Base-by-base conservation (phyloP, 352 stramenopile genomes). In the Globisporangium takayamanum region DNA sequence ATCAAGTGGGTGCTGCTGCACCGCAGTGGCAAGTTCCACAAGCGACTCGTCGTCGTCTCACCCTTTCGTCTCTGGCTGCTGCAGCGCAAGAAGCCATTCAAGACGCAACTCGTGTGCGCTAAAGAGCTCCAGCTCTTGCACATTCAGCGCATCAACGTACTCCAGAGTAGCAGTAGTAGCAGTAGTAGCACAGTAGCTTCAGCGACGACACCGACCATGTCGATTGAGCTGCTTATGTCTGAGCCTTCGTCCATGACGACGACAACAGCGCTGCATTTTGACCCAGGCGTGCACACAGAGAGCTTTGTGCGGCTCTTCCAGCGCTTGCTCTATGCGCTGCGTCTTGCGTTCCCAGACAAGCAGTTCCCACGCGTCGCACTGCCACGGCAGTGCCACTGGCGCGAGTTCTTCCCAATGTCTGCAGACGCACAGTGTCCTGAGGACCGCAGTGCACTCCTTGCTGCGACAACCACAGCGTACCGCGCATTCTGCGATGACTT, bases 1-100 rank as follows among this genome's bases (percentile, higher is more conserved):
- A 80, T 87, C 58, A 82, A 88, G 52, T 90, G 80, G 80, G 66
- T 84, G 39, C 69, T 87, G 60, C 36, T 76, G 7, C 74, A 80
- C 53, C 60, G 50, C n/a, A 49, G 59, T 11, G 60, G 59, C 14
- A 65, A 49, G 12, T 88, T 90, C 47, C 63, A 69, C 20, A 69
- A 74, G 45, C 70, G 74, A 2, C 61, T 90, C 44, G 50, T 87
- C 0, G 80, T 90, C 50, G 55, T 88, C 18, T 88, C 78, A 2
- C 64, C 74, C 1, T 68, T 87, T 10, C 76, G 78, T 0, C 39
- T 88, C 51, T 76, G 71, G 68, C 41, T 87, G 22, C 42, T 85
- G 28, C 78, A 78, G 41, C 70, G 69, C 26, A 78, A 80, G 47
- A 78, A 70, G 37, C 60, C 71, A 0, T 83, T 89, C 52, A 60